A percentile compares a stretch with the other conserved stretches of the same genome.
Conservation (phyloP, 2,329 filamentous ascomycete genomes). For the Pseudofabraea citricarpa region DNA sequence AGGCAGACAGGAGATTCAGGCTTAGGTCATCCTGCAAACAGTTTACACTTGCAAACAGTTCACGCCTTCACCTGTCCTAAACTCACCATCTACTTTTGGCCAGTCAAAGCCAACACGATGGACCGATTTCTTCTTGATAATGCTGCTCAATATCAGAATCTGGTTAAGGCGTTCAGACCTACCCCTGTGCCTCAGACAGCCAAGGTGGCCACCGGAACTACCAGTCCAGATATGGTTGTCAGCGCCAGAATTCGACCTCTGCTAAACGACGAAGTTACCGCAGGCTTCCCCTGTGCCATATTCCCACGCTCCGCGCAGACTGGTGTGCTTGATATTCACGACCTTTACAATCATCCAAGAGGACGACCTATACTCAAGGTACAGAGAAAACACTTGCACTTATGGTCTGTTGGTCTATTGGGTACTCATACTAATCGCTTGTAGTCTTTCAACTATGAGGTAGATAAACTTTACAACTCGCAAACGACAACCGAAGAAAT, state of each 20-base stretch:
- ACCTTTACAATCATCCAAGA: not conserved
- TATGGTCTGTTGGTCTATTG: not conserved
- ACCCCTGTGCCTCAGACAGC: not conserved
- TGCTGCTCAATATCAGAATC: not conserved
- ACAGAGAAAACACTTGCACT: not conserved
- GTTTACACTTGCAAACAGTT: too few species aligned
- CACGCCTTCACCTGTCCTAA: too few species aligned
- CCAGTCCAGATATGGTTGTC: not conserved
- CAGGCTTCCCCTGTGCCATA: not conserved
- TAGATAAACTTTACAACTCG: not conserved
- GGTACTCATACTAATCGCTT: not conserved
- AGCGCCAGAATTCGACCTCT: not conserved
- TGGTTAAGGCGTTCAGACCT: not conserved
- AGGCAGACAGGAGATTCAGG: too few species aligned
- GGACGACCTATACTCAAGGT: not conserved
- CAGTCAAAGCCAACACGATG: not conserved
- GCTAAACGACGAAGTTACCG: not conserved
- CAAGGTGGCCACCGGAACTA: not conserved
- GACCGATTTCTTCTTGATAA: not conserved
- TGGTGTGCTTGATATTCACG: not conserved
- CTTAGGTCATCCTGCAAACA: too few species aligned
- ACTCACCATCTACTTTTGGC: too few species aligned
- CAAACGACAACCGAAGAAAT: not conserved
- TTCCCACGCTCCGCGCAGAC: not conserved
- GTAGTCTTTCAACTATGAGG: conserved; percentile 23